phyloP scores from a whole-genome alignment of 768 basidiomycete species.

The Pleurotus djamor region DNA sequence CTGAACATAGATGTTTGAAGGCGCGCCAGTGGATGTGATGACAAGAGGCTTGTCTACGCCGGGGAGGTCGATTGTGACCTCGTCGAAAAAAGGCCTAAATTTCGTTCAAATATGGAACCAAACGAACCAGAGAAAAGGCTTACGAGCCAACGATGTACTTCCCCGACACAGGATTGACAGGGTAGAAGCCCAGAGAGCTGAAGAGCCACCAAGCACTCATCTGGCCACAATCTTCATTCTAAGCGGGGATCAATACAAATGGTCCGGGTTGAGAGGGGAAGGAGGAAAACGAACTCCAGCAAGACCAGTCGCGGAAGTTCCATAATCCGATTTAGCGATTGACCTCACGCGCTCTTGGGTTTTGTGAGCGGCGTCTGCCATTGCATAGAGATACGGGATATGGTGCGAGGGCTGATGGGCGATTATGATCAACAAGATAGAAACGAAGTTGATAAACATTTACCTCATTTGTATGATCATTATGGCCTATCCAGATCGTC shows the following conservation, averaged over 20 bases:
- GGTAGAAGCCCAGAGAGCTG: conserved; percentile 81
- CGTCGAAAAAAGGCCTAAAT: conserved; percentile 46
- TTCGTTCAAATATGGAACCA: not conserved
- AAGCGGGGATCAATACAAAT: not conserved
- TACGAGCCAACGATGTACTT: conserved; percentile 78
- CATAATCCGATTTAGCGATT: conserved; percentile 65
- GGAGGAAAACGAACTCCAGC: conserved; percentile 52
- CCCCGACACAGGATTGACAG: conserved; percentile 77
- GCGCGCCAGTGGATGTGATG: conserved; percentile 57
- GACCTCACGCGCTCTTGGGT: conserved; percentile 70
- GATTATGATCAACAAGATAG: not conserved
- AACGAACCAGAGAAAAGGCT: conserved; percentile 16
- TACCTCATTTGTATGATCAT: conserved; percentile 82
- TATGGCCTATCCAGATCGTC: conserved; percentile 41
- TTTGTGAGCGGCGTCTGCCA: conserved; percentile 69
- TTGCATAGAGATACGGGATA: conserved; percentile 78
- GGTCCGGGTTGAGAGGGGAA: not conserved
- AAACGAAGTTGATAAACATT: conserved; percentile 8
- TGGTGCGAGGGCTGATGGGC: conserved; percentile 71
- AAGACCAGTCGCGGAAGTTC: conserved; percentile 64
- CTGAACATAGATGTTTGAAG: conserved; percentile 58
- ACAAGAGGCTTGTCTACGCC: conserved; percentile 33
- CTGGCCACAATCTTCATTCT: conserved; percentile 91
- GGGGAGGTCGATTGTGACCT: conserved; percentile 56
- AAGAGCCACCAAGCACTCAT: conserved; percentile 92